Evolutionary conservation across 192 early-diverging fungal species (phyloP).

Genomic region (Podila horticola): DNA sequence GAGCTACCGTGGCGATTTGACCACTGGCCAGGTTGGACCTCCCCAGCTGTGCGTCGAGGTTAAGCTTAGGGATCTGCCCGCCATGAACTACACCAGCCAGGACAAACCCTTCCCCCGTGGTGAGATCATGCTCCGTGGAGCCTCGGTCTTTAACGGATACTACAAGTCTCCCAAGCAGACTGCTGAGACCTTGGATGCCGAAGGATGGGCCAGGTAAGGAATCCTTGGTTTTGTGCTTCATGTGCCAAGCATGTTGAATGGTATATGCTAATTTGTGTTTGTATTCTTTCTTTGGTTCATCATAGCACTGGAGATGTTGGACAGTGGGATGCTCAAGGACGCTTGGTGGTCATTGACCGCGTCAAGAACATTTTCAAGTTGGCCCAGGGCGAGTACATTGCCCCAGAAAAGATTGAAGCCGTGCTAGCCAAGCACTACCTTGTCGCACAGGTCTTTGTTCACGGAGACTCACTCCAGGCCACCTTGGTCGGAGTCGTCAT

Average conservation of each 20-base stretch:
- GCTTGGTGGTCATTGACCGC: slow-evolving; percentile 85
- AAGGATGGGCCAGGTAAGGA: slow-evolving; percentile 24
- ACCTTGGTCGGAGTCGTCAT: slow-evolving; percentile 87
- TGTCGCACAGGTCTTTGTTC: slow-evolving; percentile 89
- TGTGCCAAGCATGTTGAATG: not conserved
- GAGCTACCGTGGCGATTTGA: slow-evolving; percentile 26
- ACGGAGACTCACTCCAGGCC: slow-evolving; percentile 90
- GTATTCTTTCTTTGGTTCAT: not conserved
- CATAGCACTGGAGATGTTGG: slow-evolving; percentile 86
- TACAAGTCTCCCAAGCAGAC: slow-evolving; percentile 88
- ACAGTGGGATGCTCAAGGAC: slow-evolving; percentile 75
- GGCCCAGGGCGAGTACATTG: slow-evolving; percentile 93
- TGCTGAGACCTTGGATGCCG: slow-evolving; percentile 72
- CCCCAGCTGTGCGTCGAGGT: slow-evolving; percentile 79
- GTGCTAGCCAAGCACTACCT: slow-evolving; percentile 77
- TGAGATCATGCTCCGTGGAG: slow-evolving; percentile 88
- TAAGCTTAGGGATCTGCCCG: slow-evolving; percentile 88
- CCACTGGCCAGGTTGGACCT: slow-evolving; percentile 73
- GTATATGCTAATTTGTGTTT: not conserved
- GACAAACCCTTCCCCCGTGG: slow-evolving; percentile 88
- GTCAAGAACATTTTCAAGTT: slow-evolving; percentile 89
- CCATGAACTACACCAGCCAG: slow-evolving; percentile 85
- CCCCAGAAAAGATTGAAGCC: slow-evolving; percentile 92
- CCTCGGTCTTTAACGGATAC: slow-evolving; percentile 80
- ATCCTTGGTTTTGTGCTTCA: not conserved